Conservation (phyloP, 139 green algal genomes). For the Chara braunii region DNA sequence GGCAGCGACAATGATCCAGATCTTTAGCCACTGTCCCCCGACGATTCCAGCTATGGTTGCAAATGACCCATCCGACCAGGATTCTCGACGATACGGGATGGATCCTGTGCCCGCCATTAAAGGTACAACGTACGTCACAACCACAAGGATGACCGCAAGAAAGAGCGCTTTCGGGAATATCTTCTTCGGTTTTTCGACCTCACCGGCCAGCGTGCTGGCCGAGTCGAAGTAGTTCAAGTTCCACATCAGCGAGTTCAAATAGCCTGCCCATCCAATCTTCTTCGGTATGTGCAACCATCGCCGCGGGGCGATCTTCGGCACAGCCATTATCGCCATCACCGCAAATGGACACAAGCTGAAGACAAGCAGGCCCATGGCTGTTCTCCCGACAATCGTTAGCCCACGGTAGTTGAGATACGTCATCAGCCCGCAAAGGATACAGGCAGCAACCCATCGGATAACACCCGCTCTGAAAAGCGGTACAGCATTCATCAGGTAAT, state of each 20-base stretch:
- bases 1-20: slow-evolving; percentile 74
- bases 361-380: slow-evolving; percentile 59
- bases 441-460: background rate
- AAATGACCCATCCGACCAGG: slow-evolving; percentile 83
- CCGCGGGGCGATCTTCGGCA: slow-evolving; percentile 28
- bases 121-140: slow-evolving; percentile 62
- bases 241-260: slow-evolving; percentile 96
- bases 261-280: slow-evolving; percentile 63
- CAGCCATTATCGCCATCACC: slow-evolving; percentile 49
- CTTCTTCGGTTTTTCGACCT: slow-evolving; percentile 62
- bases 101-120: slow-evolving; percentile 72
- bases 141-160: slow-evolving; percentile 62
- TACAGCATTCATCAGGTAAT: slow-evolving; percentile 63
- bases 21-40: slow-evolving; percentile 73
- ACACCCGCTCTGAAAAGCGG: slow-evolving; percentile 3
- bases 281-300: slow-evolving; percentile 12
- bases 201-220: slow-evolving; percentile 76
- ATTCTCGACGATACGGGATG: slow-evolving; percentile 11
- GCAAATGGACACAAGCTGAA: slow-evolving; percentile 82
- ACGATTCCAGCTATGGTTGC: slow-evolving; percentile 49
- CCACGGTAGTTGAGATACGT: slow-evolving; percentile 85
- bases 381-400: slow-evolving; percentile 77
- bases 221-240: slow-evolving; percentile 90
- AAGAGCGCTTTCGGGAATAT: slow-evolving; percentile 79
- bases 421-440: slow-evolving; percentile 30